Conservation (phyloP, 176 grass and related monocot species). For the Oryza australiensis region DNA sequence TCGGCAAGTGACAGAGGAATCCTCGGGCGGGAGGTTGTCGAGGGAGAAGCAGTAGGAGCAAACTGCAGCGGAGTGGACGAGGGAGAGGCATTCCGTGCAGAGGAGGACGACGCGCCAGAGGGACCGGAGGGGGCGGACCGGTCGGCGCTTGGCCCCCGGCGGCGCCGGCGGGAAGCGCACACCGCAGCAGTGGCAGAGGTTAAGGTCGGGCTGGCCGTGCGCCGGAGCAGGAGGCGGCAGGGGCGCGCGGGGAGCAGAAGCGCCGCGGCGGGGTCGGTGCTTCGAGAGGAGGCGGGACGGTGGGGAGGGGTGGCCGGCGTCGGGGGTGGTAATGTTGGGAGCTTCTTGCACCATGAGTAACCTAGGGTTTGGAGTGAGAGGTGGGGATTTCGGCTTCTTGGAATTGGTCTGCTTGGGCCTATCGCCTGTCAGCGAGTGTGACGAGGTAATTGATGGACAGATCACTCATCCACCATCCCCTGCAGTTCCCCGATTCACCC, state of each 20-base stretch:
- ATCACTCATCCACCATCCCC: too few species aligned
- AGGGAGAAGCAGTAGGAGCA: constrained; percentile 86
- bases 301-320: constrained; percentile 15
- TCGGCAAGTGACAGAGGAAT: constrained; percentile 44
- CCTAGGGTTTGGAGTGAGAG: constrained; percentile 28
- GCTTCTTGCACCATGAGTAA: constrained; percentile 28
- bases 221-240: constrained; percentile 10
- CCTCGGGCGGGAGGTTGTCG: constrained; percentile 34
- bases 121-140: constrained; percentile 59
- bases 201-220: constrained; percentile 48
- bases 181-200: constrained; percentile 61
- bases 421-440: too few species aligned
- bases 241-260: constrained; percentile 7
- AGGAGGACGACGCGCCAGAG: constrained; percentile 79
- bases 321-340: constrained; percentile 5
- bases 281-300: constrained; percentile 51
- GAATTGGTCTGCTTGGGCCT: neutral
- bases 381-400: neutral
- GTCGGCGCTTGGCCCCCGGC: constrained; percentile 36
- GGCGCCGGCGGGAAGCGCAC: constrained; percentile 41
- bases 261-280: constrained; percentile 43
- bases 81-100: constrained; percentile 63
- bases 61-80: constrained; percentile 38
- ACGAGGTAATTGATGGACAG: too few species aligned
- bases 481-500: too few species aligned